These are phyloP conservation scores for Suillus subluteus DNA, from an alignment of 768 basidiomycete species.

Conservation along the genomic window DNA sequence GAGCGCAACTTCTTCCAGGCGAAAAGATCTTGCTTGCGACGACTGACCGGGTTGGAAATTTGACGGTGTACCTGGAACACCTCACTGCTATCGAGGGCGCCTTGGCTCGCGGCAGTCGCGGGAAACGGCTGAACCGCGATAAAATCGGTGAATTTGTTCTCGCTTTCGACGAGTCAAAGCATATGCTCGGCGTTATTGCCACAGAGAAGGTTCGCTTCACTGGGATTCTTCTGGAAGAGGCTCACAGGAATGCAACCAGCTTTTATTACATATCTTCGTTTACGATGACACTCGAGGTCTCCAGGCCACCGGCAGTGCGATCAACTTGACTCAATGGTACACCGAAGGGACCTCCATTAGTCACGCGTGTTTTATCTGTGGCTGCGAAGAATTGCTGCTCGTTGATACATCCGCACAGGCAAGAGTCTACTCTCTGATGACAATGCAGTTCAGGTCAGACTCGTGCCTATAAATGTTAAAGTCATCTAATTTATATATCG, in stretches of 20 bases:
- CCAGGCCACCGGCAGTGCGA: slow-evolving; percentile 43
- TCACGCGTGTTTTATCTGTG: slow-evolving; percentile 47
- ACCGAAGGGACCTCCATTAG: slow-evolving; percentile 28
- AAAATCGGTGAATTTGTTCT: slow-evolving; percentile 52
- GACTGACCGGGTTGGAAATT: slow-evolving; percentile 35
- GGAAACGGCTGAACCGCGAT: slow-evolving; percentile 43
- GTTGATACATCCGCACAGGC: slow-evolving; percentile 47
- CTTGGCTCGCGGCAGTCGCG: slow-evolving; percentile 24
- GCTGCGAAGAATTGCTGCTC: slow-evolving; percentile 55
- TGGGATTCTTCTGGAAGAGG: neutral
- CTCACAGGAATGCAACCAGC: slow-evolving; percentile 23
- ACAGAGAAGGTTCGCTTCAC: slow-evolving; percentile 39
- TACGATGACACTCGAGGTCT: slow-evolving; percentile 51
- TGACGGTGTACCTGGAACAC: slow-evolving; percentile 45
- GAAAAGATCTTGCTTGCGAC: slow-evolving; percentile 46
- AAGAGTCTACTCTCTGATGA: slow-evolving; percentile 55
- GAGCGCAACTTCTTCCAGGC: slow-evolving; percentile 46
- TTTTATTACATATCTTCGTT: slow-evolving; percentile 47
- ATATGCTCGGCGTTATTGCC: slow-evolving; percentile 49
- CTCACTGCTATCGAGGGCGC: slow-evolving; percentile 35
- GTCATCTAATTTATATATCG: neutral
- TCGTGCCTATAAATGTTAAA: neutral
- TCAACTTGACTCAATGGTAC: slow-evolving; percentile 51
- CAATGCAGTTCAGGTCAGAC: slow-evolving; percentile 55
- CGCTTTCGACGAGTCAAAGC: slow-evolving; percentile 55